A percentile compares a stretch with the other conserved stretches of the same genome.
These are phyloP conservation scores for Kuraishia capsulata DNA, from an alignment of 805 yeast species.

Conservation along the genomic window DNA sequence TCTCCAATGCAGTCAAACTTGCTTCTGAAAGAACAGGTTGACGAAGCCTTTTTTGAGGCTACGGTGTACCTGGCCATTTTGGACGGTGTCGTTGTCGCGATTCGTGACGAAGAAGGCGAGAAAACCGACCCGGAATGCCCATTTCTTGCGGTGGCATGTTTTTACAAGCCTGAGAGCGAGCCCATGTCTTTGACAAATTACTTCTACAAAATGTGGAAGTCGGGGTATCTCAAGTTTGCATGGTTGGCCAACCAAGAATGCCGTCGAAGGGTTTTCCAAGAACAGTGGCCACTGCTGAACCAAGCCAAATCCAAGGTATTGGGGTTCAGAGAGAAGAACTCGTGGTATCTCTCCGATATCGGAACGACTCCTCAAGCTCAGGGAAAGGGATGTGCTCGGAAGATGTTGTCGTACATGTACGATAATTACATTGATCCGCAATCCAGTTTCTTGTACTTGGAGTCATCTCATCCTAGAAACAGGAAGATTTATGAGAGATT, in stretches of 20 bases:
- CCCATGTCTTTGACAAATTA: slow-evolving; percentile 22
- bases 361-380: slow-evolving; percentile 50
- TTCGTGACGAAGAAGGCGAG: slow-evolving; percentile 36
- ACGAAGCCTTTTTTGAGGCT: slow-evolving; percentile 43
- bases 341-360: slow-evolving; percentile 53
- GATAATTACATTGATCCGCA: slow-evolving; percentile 31
- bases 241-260: slow-evolving; percentile 31
- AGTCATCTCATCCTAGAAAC: slow-evolving; percentile 47
- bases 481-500: slow-evolving; percentile 42
- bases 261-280: slow-evolving; percentile 39
- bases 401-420: slow-evolving; percentile 39
- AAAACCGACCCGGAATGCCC: slow-evolving; percentile 28
- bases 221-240: slow-evolving; percentile 22
- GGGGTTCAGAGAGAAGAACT: slow-evolving; percentile 18
- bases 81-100: slow-evolving; percentile 40
- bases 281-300: slow-evolving; percentile 37
- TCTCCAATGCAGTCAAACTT: slow-evolving; percentile 24
- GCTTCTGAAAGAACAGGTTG: slow-evolving; percentile 28
- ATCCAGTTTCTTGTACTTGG: slow-evolving; percentile 35
- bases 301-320: slow-evolving; percentile 34
- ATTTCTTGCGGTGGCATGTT: slow-evolving; percentile 44
- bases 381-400: slow-evolving; percentile 50
- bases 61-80: slow-evolving; percentile 41
- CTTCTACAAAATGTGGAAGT: slow-evolving; percentile 22
- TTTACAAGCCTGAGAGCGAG: slow-evolving; percentile 26